Percentiles rank a stretch among this genome's conserved stretches.
These are phyloP conservation scores for Venturia effusa DNA, from an alignment of 2,329 filamentous ascomycete genomes.

Conservation along the genomic window DNA sequence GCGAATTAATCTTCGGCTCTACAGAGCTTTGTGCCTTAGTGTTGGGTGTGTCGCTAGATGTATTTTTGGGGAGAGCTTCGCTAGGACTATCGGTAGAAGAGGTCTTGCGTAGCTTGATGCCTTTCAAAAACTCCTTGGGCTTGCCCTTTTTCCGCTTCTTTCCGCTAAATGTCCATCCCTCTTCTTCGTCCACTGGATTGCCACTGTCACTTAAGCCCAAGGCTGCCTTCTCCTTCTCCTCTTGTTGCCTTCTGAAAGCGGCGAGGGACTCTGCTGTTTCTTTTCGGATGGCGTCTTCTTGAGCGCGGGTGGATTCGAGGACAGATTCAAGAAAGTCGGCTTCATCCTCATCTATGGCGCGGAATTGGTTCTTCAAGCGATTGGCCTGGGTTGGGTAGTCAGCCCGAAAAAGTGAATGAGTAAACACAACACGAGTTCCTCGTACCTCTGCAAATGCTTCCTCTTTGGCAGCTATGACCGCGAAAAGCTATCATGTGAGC, in stretches of 20 bases:
- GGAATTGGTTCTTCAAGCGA: slow-evolving; percentile 65
- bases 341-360: slow-evolving; percentile 68
- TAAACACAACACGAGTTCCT: not conserved
- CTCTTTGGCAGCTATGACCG: slow-evolving; percentile 58
- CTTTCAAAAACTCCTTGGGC: slow-evolving; percentile 27
- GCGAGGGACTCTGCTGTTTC: slow-evolving; percentile 50
- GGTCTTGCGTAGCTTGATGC: slow-evolving; percentile 33
- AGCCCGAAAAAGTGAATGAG: not conserved
- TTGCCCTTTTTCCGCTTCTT: slow-evolving; percentile 41
- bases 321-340: slow-evolving; percentile 59
- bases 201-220: not conserved
- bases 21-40: not conserved
- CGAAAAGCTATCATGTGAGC: slow-evolving; percentile 23
- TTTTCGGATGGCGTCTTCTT: slow-evolving; percentile 45
- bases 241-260: slow-evolving; percentile 46
- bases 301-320: slow-evolving; percentile 43
- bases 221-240: slow-evolving; percentile 41
- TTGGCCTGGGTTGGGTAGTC: slow-evolving; percentile 29
- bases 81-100: slow-evolving; percentile 18
- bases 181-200: slow-evolving; percentile 26
- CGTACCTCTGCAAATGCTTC: slow-evolving; percentile 63
- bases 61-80: slow-evolving; percentile 3
- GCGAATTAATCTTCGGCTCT: slow-evolving; percentile 8
- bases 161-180: slow-evolving; percentile 37
- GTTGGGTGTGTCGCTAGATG: not conserved